Base-by-base conservation (phyloP, 306 rosid species). In the Quercus wislizeni region DNA sequence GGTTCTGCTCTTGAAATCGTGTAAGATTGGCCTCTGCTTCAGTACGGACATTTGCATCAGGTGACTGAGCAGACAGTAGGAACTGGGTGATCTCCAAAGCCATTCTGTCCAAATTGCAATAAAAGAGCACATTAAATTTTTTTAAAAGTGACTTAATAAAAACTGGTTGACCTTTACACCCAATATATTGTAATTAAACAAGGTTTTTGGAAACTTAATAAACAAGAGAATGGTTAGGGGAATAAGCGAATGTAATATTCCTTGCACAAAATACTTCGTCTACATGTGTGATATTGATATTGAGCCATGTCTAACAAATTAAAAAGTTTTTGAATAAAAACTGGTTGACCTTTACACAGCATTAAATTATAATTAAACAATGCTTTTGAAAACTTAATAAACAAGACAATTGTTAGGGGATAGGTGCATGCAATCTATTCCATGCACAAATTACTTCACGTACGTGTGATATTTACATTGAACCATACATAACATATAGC, bases 1-100 rank as follows among this genome's bases (percentile, higher is more conserved):
- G 70, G 23, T 83, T 83, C 59, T 83, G 86, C 86, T 79, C 83
- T 69, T 83, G 83, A 58, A 83, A 83, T n/a, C 79, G 79, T 74
- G 71, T 71, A 55, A 83, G 76, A 59, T 54, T 55, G 71, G 80
- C 38, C 80, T 83, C 86, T 14, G 86, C 86, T 33, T 78, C 83
- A 52, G 76, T 83, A 25, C 86, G 86, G 30, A 78, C 52, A 52
- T 68, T 79, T 35, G 80, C 80, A 78, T 83, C 86, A 12, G 86
- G 80, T 33, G 86, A 78, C 63, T 83, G 86, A 74, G 86, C 86
- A 59, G 86, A 74, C 83, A 83, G 69, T 38, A 83, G 73, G 71
- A 74, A 71, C 74, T 74, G 83, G 64, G 86, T 83, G 55, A 83
- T 83, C 70, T 83, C 86, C 72, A 74, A 54, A 27, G 86, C 86